Conservation (phyloP, 2,329 filamentous ascomycete species). For the Paracamarosporium sp. region DNA sequence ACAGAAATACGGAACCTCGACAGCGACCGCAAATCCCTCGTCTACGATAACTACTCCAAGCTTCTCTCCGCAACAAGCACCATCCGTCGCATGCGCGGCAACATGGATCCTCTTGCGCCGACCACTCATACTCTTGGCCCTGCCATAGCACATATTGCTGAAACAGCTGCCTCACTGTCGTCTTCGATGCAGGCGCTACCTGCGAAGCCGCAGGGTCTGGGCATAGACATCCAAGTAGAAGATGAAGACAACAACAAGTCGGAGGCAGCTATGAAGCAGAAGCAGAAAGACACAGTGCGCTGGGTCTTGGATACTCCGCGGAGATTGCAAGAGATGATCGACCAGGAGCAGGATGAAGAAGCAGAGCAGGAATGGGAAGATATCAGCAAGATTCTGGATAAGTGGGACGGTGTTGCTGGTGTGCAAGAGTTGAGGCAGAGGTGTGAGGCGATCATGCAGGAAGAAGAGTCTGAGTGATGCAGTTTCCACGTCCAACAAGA, state of each 20-base stretch:
- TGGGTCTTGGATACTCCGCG: constrained; percentile 69
- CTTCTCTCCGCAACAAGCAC: constrained; percentile 96
- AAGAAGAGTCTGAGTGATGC: constrained; percentile 33
- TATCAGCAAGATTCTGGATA: constrained; percentile 48
- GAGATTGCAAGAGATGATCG: constrained; percentile 64
- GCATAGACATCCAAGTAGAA: constrained; percentile 34
- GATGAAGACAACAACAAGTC: constrained; percentile 16
- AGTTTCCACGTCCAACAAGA: neutral
- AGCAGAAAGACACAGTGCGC: constrained; percentile 63
- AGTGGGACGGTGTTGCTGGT: constrained; percentile 53
- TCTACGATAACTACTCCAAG: constrained; percentile 99
- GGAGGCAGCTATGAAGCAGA: constrained; percentile 42
- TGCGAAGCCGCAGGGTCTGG: constrained; percentile 28
- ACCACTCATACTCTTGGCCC: constrained; percentile 75
- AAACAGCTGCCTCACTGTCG: constrained; percentile 57
- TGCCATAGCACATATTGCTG: constrained; percentile 77
- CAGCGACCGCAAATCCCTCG: constrained; percentile 93
- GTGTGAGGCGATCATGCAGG: constrained; percentile 44
- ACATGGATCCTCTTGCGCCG: constrained; percentile 80
- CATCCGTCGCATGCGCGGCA: constrained; percentile 84
- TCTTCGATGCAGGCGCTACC: constrained; percentile 42
- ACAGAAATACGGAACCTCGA: constrained; percentile 85
- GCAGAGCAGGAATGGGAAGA: constrained; percentile 61
- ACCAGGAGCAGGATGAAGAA: constrained; percentile 65
- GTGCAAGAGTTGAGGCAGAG: constrained; percentile 47